Percentiles rank a stretch among this genome's conserved stretches.
Evolutionary conservation across 2,329 filamentous ascomycete species (phyloP).

Genomic region (Arachnopeziza araneosa): DNA sequence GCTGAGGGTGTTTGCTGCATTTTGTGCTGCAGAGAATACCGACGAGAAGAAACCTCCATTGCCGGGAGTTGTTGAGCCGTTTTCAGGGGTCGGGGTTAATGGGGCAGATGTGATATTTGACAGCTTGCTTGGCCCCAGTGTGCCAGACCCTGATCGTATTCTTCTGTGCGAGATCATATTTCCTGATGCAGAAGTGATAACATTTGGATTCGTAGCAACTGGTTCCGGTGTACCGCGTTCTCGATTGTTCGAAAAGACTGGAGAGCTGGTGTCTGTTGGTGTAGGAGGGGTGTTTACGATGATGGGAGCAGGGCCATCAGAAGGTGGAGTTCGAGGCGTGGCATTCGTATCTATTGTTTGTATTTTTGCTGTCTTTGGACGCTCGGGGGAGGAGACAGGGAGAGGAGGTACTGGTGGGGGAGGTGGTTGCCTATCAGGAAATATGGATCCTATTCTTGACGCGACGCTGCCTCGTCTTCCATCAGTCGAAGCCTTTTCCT

Average conservation of each 20-base stretch:
- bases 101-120: constrained; percentile 69
- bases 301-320: constrained; percentile 37
- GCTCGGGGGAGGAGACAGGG: constrained; percentile 23
- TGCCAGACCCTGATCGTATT: constrained; percentile 49
- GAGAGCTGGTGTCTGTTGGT: constrained; percentile 43
- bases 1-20: constrained; percentile 71
- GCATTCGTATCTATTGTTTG: constrained; percentile 25
- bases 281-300: constrained; percentile 65
- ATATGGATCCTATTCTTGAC: constrained; percentile 26
- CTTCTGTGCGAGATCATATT: constrained; percentile 71
- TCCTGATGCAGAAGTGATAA: constrained; percentile 57
- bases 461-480: constrained; percentile 26
- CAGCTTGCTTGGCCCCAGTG: constrained; percentile 68
- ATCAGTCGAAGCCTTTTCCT: constrained; percentile 18
- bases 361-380: constrained; percentile 22
- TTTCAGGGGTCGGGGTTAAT: constrained; percentile 71
- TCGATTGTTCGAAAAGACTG: constrained; percentile 23
- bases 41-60: constrained; percentile 84
- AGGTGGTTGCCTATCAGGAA: constrained; percentile 24
- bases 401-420: constrained; percentile 16
- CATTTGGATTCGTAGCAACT: constrained; percentile 37
- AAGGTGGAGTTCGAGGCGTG: constrained; percentile 27
- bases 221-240: constrained; percentile 25
- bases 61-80: constrained; percentile 44
- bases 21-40: constrained; percentile 88